phyloP scores from a whole-genome alignment of 148 eudicot genomes.

The Bassia scoparia region DNA sequence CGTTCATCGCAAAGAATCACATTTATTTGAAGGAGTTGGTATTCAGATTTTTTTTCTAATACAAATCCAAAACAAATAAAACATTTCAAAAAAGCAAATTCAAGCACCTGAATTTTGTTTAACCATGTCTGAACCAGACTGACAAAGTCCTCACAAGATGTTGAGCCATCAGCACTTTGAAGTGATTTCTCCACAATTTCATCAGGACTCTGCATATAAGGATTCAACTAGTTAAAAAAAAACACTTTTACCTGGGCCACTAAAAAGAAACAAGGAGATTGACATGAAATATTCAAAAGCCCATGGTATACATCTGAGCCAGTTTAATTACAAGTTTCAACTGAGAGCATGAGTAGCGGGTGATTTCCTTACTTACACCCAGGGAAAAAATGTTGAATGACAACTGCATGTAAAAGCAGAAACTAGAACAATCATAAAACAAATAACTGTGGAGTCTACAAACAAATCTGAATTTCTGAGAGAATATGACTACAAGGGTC shows the following conservation, averaged over 20 bases:
- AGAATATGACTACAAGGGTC: not conserved
- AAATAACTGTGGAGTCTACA: not conserved
- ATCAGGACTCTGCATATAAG: constrained; percentile 70
- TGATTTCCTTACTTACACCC: not conserved
- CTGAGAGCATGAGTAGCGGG: not conserved
- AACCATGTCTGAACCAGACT: constrained; percentile 75
- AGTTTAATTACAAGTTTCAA: not conserved
- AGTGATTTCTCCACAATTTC: constrained; percentile 88
- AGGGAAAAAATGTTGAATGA: not conserved
- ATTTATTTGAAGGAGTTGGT: not conserved
- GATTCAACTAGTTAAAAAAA: constrained; percentile 12
- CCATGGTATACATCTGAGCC: not conserved
- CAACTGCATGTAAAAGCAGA: too few species aligned
- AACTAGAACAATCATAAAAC: not conserved
- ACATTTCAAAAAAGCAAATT: not conserved
- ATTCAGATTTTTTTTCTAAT: not conserved
- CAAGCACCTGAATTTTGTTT: constrained; percentile 73
- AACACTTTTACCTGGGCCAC: not conserved
- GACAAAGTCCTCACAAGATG: constrained; percentile 74
- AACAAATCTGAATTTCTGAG: constrained; percentile 5
- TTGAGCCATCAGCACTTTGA: constrained; percentile 64
- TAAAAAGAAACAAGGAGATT: not conserved
- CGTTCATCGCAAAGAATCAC: not conserved
- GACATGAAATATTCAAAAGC: not conserved
- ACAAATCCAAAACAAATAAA: not conserved